Percentiles rank a stretch among this genome's conserved stretches.
These are phyloP conservation scores for Inga oerstediana DNA, from an alignment of 306 rosid genomes.

Conservation along the genomic window DNA sequence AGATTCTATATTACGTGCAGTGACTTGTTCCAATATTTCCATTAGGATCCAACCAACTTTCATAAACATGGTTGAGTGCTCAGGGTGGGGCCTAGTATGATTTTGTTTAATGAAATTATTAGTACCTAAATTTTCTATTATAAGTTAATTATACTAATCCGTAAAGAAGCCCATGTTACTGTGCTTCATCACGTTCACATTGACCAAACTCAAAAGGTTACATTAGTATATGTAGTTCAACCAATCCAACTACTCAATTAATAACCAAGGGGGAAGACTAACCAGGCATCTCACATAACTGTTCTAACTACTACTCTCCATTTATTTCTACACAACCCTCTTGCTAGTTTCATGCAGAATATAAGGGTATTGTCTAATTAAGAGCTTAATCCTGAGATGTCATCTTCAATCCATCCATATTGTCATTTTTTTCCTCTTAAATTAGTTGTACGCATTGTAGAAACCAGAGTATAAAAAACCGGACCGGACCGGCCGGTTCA, in stretches of 20 bases:
- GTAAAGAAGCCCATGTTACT: conserved; percentile 2
- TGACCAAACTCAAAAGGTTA: not conserved
- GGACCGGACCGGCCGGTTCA: too few species aligned
- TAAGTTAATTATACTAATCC: conserved; percentile 17
- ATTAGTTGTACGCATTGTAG: not conserved
- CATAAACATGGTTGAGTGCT: conserved; percentile 20
- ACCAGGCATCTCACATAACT: not conserved
- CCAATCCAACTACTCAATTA: not conserved
- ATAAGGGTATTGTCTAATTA: too few species aligned
- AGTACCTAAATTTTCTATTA: conserved; percentile 19
- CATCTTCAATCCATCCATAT: not conserved
- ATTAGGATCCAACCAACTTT: not conserved
- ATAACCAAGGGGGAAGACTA: not conserved
- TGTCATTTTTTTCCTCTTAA: not conserved
- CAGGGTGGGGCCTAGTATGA: conserved; percentile 14
- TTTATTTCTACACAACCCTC: not conserved
- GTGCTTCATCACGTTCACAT: conserved; percentile 30
- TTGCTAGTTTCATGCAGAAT: not conserved
- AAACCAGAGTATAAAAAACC: too few species aligned
- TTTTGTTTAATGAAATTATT: conserved; percentile 11
- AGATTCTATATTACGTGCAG: not conserved
- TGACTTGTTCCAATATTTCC: conserved; percentile 10
- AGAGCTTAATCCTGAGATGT: not conserved
- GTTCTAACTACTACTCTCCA: not conserved
- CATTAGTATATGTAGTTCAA: conserved; percentile 10